phyloP scores from a whole-genome alignment of 2,329 filamentous ascomycete genomes.

The Talaromyces sp. region DNA sequence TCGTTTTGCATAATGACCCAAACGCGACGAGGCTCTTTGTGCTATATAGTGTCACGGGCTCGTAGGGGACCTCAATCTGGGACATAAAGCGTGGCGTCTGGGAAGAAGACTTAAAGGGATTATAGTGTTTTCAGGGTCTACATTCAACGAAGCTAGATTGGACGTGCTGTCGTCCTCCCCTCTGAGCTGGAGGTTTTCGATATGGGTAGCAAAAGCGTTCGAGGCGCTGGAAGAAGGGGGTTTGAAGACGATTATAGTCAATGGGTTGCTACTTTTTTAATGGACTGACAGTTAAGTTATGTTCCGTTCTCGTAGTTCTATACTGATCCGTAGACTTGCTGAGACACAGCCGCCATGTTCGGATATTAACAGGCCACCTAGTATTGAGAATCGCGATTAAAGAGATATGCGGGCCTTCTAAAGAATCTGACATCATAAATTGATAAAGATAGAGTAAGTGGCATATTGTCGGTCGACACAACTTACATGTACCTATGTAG shows the following conservation, averaged over 20 bases:
- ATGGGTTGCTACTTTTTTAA: constrained; percentile 66
- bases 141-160: constrained; percentile 59
- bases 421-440: too few relatives aligned
- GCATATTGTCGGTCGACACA: too few relatives aligned
- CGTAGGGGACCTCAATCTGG: constrained; percentile 31
- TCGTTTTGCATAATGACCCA: not conserved
- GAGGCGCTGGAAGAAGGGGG: constrained; percentile 62
- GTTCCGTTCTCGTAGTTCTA: too few relatives aligned
- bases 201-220: constrained; percentile 61
- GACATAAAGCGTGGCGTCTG: too few relatives aligned
- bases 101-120: constrained; percentile 46
- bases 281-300: too few relatives aligned
- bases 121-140: constrained; percentile 75
- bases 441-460: too few relatives aligned
- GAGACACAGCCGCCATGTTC: too few relatives aligned
- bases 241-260: constrained; percentile 63
- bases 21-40: constrained; percentile 64
- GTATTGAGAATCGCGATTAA: too few relatives aligned
- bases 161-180: constrained; percentile 75
- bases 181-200: constrained; percentile 62
- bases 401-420: too few relatives aligned
- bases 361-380: too few relatives aligned
- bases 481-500: too few relatives aligned
- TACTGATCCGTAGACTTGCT: too few relatives aligned
- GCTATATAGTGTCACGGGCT: constrained; percentile 68